Evolutionary conservation across 2,329 filamentous ascomycete species (phyloP).

Genomic region (Colletotrichum shisoi): DNA sequence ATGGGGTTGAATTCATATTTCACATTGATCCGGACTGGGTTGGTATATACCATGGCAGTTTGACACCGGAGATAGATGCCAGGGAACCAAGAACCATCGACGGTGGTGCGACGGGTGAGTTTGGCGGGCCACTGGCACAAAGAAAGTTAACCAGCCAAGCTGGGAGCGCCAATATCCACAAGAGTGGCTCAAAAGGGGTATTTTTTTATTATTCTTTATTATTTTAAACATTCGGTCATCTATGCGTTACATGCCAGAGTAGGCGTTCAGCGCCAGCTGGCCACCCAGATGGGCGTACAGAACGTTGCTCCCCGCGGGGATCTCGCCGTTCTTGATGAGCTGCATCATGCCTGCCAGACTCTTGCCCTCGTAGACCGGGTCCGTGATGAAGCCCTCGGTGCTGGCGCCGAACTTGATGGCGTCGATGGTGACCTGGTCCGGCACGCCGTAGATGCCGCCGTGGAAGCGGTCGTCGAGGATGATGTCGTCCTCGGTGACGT

Average conservation of each 20-base stretch:
- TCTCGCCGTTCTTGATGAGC: slow-evolving; percentile 69
- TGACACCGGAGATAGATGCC: neutral
- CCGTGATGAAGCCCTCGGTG: slow-evolving; percentile 76
- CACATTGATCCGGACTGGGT: neutral
- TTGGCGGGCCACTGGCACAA: neutral
- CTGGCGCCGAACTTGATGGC: slow-evolving; percentile 73
- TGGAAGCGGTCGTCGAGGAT: slow-evolving; percentile 71
- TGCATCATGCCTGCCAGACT: slow-evolving; percentile 76
- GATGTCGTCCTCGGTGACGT: slow-evolving; percentile 69
- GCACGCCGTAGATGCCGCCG: slow-evolving; percentile 72
- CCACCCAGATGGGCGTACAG: slow-evolving; percentile 77
- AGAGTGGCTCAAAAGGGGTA: slow-evolving; percentile 9
- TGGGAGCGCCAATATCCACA: too few species aligned
- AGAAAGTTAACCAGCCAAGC: neutral
- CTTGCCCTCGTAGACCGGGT: slow-evolving; percentile 81
- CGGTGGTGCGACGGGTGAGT: neutral
- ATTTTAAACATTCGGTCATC: slow-evolving; percentile 13
- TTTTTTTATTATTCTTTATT: too few species aligned
- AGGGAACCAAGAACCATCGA: neutral
- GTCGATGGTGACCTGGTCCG: slow-evolving; percentile 69
- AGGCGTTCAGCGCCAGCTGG: slow-evolving; percentile 74
- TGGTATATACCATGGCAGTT: neutral
- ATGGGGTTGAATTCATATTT: neutral
- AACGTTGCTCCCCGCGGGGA: slow-evolving; percentile 67
- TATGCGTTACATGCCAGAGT: slow-evolving; percentile 51